Base-by-base conservation (phyloP, 495 filamentous ascomycete genomes). In the Endocarpon pusillum region DNA sequence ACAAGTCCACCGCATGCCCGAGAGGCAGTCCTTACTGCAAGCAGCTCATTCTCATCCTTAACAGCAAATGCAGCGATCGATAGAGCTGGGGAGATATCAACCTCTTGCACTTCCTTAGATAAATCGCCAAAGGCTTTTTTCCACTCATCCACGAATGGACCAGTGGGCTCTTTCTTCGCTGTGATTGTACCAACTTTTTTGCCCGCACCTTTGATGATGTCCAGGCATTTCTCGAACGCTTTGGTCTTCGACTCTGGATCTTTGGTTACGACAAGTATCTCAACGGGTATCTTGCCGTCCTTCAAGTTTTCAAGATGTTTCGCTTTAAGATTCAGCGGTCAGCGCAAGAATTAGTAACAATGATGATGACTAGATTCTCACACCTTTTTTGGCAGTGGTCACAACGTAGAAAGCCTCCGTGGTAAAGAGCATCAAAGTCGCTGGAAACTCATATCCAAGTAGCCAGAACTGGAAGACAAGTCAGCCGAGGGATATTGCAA, bases 321-420 rank as follows among this genome's bases (percentile, higher is more conserved):
- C 14, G 91, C 89, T 94, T 44, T 28, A 36, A 32, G 20, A 27
- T 33, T 19, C 37, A 21, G 16, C 19, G 31, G 32, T 30, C 22
- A 36, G 26, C n/a, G 30, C 15, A 35, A 27, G 32, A 18, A 26
- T 38, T 21, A 39, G 24, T 34, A 43, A 19, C 20, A 12, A 30
- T 32, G 5, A 4, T 33, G 20, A 37, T 3, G 26, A 21, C 9
- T 32, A 39, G 25, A 3, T 31, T 17, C 12, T 29, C 53, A 38
- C 49, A 89, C 86, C 85, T 73, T 99, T 99, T 59, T 99, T 99
- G 14, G 81, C 75, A 8, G 89, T 96, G 2, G 91, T 96, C 35
- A 96, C 75, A 33, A 94, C 73, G 52, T 84, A 87, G 41, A 96
- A 59, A 34, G 70, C 67, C 35, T 96, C 91, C 33, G 73, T 69